These are phyloP conservation scores for Termitomyces heimii DNA, from an alignment of 768 basidiomycete species.

Conservation along the genomic window DNA sequence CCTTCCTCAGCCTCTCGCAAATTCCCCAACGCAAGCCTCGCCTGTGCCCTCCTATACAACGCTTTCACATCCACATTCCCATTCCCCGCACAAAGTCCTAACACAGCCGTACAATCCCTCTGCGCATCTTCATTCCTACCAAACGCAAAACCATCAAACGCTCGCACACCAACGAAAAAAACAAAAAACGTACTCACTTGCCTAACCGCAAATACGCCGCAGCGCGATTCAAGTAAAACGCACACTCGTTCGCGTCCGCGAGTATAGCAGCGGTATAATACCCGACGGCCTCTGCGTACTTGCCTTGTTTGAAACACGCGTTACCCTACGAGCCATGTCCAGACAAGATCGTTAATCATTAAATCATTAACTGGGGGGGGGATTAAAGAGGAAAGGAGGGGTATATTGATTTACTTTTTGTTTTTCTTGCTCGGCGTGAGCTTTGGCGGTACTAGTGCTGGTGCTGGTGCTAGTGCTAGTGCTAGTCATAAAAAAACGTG, in stretches of 20 bases:
- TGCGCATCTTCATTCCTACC: slow-evolving; percentile 73
- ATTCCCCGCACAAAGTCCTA: slow-evolving; percentile 51
- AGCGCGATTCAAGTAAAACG: slow-evolving; percentile 82
- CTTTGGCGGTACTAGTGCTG: too few species aligned
- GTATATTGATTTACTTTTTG: slow-evolving; percentile 13
- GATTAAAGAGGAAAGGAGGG: too few species aligned
- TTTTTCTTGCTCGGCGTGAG: slow-evolving; percentile 11
- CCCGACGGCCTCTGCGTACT: slow-evolving; percentile 76
- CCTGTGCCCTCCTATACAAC: slow-evolving; percentile 73
- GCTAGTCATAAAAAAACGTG: too few species aligned
- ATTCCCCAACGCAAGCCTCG: slow-evolving; percentile 50
- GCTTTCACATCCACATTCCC: slow-evolving; percentile 68
- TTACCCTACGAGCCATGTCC: slow-evolving; percentile 86
- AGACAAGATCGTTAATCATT: too few species aligned
- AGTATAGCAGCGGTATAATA: slow-evolving; percentile 82
- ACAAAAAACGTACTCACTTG: slow-evolving; percentile 81
- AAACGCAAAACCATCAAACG: not conserved
- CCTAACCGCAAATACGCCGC: slow-evolving; percentile 91
- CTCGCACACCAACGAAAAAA: not conserved
- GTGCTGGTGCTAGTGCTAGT: too few species aligned
- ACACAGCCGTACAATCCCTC: slow-evolving; percentile 67
- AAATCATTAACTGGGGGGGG: too few species aligned
- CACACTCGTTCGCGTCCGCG: slow-evolving; percentile 63
- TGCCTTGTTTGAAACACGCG: slow-evolving; percentile 72
- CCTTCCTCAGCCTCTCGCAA: slow-evolving; percentile 59